A percentile compares a stretch with the other conserved stretches of the same genome.
phyloP scores from a whole-genome alignment of 2,329 filamentous ascomycete species.

The Annulohypoxylon truncatum region DNA sequence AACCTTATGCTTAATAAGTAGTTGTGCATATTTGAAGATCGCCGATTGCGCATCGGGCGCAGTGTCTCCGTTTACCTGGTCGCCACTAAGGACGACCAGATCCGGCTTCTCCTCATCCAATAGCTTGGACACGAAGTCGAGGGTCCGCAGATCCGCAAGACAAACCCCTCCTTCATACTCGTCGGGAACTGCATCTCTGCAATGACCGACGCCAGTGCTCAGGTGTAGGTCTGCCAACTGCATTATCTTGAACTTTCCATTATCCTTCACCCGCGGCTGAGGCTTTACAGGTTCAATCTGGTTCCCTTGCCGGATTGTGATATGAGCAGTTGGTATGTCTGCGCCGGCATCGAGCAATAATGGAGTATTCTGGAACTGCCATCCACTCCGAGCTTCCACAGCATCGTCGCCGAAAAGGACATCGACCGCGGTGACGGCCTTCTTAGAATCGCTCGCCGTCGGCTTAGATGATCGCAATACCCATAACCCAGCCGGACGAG shows the following conservation, averaged over 20 bases:
- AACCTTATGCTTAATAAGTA: slow-evolving; percentile 87
- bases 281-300: slow-evolving; percentile 74
- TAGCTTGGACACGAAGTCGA: slow-evolving; percentile 86
- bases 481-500: slow-evolving; percentile 82
- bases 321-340: slow-evolving; percentile 74
- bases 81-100: slow-evolving; percentile 89
- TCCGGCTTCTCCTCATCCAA: slow-evolving; percentile 95
- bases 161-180: slow-evolving; percentile 79
- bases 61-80: slow-evolving; percentile 95
- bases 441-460: slow-evolving; percentile 78
- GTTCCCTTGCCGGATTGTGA: slow-evolving; percentile 81
- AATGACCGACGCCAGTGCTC: slow-evolving; percentile 86
- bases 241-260: slow-evolving; percentile 97
- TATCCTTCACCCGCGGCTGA: slow-evolving; percentile 81
- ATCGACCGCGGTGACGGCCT: slow-evolving; percentile 83
- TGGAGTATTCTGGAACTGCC: slow-evolving; percentile 81
- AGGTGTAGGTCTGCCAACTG: slow-evolving; percentile 95
- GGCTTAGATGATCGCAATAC: slow-evolving; percentile 78
- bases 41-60: slow-evolving; percentile 93
- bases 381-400: slow-evolving; percentile 87
- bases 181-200: slow-evolving; percentile 86
- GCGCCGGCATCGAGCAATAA: slow-evolving; percentile 75
- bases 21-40: slow-evolving; percentile 90
- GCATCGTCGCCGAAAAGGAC: slow-evolving; percentile 91
- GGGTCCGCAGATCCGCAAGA: slow-evolving; percentile 89